Evolutionary conservation across 2,329 filamentous ascomycete genomes (phyloP).

Genomic region (Nothophaeocryptopus gaeumannii): DNA sequence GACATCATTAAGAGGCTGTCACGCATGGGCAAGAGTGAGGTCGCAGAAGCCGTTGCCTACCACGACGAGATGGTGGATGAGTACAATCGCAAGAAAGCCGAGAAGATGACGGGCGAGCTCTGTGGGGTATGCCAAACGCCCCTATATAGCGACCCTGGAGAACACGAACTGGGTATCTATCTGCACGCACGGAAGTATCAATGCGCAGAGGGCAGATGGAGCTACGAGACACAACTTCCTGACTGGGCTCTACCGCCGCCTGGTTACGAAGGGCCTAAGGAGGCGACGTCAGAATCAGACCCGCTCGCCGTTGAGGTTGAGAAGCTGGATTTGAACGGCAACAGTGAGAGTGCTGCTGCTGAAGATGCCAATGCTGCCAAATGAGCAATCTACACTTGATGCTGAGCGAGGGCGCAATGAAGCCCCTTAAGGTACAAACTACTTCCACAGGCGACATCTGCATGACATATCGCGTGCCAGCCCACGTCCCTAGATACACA

Average conservation of each 20-base stretch:
- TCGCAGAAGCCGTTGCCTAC: conserved; percentile 86
- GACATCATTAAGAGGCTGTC: conserved; percentile 83
- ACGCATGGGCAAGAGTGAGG: conserved; percentile 90
- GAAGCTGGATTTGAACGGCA: conserved; percentile 31
- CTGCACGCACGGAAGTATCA: conserved; percentile 89
- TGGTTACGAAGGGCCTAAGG: conserved; percentile 67
- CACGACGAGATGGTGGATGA: conserved; percentile 89
- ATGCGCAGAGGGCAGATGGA: conserved; percentile 78
- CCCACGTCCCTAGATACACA: too few relatives aligned
- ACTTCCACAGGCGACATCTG: too few relatives aligned
- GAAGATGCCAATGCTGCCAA: too few relatives aligned
- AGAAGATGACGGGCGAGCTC: conserved; percentile 83
- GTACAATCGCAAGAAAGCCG: conserved; percentile 86
- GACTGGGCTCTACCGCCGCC: conserved; percentile 80
- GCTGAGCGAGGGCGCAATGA: too few relatives aligned
- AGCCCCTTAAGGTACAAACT: too few relatives aligned
- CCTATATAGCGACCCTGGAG: conserved; percentile 87
- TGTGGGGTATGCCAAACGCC: conserved; percentile 82
- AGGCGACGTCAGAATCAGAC: conserved; percentile 55
- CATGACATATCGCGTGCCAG: too few relatives aligned
- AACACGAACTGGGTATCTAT: conserved; percentile 88
- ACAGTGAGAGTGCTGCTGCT: too few relatives aligned
- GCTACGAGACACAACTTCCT: conserved; percentile 80
- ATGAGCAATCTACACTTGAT: too few relatives aligned
- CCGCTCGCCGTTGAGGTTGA: conserved; percentile 44